A percentile compares a stretch with the other conserved stretches of the same genome.
Conservation (phyloP, 1,139 yeast genomes). For the Taiozyma sp. region DNA sequence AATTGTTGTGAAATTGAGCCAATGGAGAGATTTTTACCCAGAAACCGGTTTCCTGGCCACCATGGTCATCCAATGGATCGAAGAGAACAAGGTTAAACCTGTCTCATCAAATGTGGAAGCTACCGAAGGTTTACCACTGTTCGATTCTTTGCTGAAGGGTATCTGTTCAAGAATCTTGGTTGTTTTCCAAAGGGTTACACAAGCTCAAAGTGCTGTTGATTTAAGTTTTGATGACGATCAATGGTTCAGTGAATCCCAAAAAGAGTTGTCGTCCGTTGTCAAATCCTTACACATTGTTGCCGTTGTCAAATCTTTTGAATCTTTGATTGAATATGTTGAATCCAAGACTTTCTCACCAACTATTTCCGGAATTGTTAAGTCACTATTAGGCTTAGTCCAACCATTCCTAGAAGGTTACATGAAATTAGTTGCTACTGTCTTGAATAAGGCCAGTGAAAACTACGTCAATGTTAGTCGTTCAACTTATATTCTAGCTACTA, state of each 20-base stretch:
- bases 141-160: conserved; percentile 45
- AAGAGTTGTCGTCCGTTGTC: conserved; percentile 33
- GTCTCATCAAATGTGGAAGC: not conserved
- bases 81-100: conserved; percentile 10
- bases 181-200: conserved; percentile 54
- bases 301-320: conserved; percentile 28
- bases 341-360: conserved; percentile 32
- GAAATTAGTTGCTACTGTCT: conserved; percentile 36
- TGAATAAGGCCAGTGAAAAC: conserved; percentile 38
- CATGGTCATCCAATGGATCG: conserved; percentile 37
- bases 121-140: conserved; percentile 14
- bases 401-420: conserved; percentile 55
- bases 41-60: conserved; percentile 41
- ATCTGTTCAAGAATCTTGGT: conserved; percentile 59
- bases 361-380: conserved; percentile 30
- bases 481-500: conserved; percentile 49
- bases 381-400: conserved; percentile 46
- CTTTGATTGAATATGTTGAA: conserved; percentile 27
- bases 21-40: conserved; percentile 30
- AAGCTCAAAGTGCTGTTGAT: conserved; percentile 29
- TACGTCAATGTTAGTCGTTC: conserved; percentile 55
- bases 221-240: conserved; percentile 48
- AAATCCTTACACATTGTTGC: conserved; percentile 32
- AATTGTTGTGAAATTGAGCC: conserved; percentile 7
- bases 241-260: conserved; percentile 57